Conservation (phyloP, 306 rosid species). For the Sesbania bispinosa region DNA sequence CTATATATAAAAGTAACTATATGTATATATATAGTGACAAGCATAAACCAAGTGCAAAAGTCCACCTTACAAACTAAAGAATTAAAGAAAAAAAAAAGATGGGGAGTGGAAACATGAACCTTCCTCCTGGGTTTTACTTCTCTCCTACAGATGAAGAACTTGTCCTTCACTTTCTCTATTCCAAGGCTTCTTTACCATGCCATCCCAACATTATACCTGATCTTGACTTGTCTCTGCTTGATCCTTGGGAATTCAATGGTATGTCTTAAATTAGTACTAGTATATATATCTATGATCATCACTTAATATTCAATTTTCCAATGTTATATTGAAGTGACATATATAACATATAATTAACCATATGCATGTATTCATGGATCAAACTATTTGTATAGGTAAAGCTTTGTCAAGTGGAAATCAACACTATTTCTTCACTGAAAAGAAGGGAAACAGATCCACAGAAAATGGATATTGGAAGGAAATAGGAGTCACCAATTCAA, state of each 20-base stretch:
- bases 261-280: not conserved
- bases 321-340: not conserved
- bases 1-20: not conserved
- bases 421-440: slow-evolving; percentile 42
- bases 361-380: slow-evolving; percentile 16
- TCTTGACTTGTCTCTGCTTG: slow-evolving; percentile 30
- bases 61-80: not conserved
- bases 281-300: not conserved
- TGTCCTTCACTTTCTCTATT: slow-evolving; percentile 44
- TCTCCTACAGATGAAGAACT: slow-evolving; percentile 58
- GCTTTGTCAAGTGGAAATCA: slow-evolving; percentile 42
- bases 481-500: slow-evolving; percentile 27
- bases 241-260: slow-evolving; percentile 49
- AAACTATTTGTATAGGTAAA: slow-evolving; percentile 30
- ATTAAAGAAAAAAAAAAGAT: not conserved
- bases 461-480: slow-evolving; percentile 53
- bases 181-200: slow-evolving; percentile 36
- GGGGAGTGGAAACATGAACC: slow-evolving; percentile 36
- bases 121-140: slow-evolving; percentile 57
- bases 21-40: not conserved
- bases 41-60: slow-evolving; percentile 13
- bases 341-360: not conserved
- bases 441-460: slow-evolving; percentile 34
- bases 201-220: slow-evolving; percentile 52
- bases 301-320: not conserved